These are phyloP conservation scores for Ensete glaucum DNA, from an alignment of 176 grass and related monocot genomes.

Conservation along the genomic window DNA sequence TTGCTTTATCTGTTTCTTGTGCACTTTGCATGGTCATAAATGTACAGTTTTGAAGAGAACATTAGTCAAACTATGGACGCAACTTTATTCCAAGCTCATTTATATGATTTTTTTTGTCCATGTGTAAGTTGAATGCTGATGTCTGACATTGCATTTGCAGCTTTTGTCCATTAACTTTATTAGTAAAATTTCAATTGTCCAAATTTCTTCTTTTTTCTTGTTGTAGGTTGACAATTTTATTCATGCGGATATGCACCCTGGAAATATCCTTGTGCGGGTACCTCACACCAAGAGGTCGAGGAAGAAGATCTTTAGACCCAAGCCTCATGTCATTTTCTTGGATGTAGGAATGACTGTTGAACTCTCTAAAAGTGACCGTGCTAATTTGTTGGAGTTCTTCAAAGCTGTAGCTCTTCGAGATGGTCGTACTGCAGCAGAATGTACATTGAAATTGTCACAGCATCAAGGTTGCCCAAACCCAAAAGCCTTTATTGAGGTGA, in stretches of 20 bases:
- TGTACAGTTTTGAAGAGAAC: neutral
- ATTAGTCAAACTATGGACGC: neutral
- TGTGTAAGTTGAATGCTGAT: neutral
- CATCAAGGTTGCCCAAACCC: conserved; percentile 80
- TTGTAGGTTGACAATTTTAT: conserved; percentile 94
- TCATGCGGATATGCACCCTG: conserved; percentile 97
- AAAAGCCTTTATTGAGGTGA: conserved; percentile 73
- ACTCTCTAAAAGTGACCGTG: conserved; percentile 63
- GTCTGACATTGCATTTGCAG: neutral
- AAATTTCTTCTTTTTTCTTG: conserved; percentile 1
- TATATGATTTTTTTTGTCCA: neutral
- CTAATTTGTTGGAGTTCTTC: conserved; percentile 80
- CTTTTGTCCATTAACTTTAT: neutral
- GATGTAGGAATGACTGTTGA: conserved; percentile 96
- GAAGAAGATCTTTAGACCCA: conserved; percentile 62
- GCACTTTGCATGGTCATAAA: neutral
- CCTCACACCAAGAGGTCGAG: conserved; percentile 39
- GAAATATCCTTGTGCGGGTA: conserved; percentile 87
- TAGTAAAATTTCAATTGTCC: neutral
- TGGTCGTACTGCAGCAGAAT: conserved; percentile 75
- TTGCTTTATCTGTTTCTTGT: neutral
- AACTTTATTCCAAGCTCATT: neutral
- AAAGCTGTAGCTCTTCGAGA: conserved; percentile 82
- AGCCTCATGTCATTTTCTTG: conserved; percentile 86
- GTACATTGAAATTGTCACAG: conserved; percentile 69